Evolutionary conservation across 352 stramenopile genomes (phyloP), one percentile per base, ranked within the genome.

Genomic region (Thalassiosira mediterranea): DNA sequence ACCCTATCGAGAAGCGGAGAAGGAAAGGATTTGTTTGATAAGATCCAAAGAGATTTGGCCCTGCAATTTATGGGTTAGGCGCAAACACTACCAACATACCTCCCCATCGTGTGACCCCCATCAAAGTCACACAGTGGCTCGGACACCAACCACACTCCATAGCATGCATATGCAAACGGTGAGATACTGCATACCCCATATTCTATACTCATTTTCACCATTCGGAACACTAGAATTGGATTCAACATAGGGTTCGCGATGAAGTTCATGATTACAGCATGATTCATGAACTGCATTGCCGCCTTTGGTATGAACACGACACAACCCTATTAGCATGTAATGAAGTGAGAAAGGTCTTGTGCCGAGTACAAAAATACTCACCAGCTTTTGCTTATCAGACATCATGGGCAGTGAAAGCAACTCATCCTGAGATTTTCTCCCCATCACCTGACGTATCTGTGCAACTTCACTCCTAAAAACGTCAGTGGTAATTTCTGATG

Each of bases 251-350:
- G 66, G 13, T 70, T 60, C 1, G 26, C 21, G n/a, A 77, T 75
- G 28, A 58, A 78, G 23, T 47, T 59, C 34, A 75, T 44, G 2
- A 53, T 25, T 0, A 82, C n/a, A 37, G 47, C 23, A 44, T 73
- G 60, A 44, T 70, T 82, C 46, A 77, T 40, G 53, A 82, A 82
- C 17, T 76, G 59, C 73, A 82, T 82, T n/a, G 58, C 28, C 5
- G 51, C 65, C 64, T 72, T n/a, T n/a, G n/a, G n/a, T n/a, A n/a
- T n/a, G 15, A 40, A 17, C 32, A 4, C n/a, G 3, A 34, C 11
- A 11, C 4, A 17, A 19, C 32, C 32, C 21, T 7, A 34, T 7
- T 8, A 58, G 17, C 5, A 11, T 58, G 7, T 5, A 34, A 11
- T 5, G 38, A 11, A 40, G n/a, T n/a, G n/a, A n/a, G n/a, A n/a